Base-by-base conservation (phyloP, 257 asterid species). In the Mentha longifolia region DNA sequence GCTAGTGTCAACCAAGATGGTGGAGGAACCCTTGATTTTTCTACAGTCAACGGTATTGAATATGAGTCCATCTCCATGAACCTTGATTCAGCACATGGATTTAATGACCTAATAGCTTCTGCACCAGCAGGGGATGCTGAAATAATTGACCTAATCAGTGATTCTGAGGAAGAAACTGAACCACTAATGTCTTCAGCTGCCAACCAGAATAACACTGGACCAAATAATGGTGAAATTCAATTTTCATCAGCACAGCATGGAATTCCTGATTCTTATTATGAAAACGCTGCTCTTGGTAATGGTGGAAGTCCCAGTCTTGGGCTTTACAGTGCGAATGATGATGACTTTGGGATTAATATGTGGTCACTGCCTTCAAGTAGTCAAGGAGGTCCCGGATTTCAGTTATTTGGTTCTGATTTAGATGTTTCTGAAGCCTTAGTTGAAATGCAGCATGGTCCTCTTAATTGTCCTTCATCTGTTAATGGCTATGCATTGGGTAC, bases 1-100 rank as follows among this genome's bases (percentile, higher is more conserved):
- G 80, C 79, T 59, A 95, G 98, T 76, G 96, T 95, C 67, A 92
- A 95, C 81, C 99, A 90, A 77, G 93, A 83, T 80, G 95, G 87
- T 61, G 89, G 78, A 31, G 91, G 79, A 41, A 82, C 86, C 80
- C 78, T 85, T 13, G 99, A 89, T 57, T 80, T 84, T 59, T 76
- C 92, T 35, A 75, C 91, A 43, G 73, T 74, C 45, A 88, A 86
- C 30, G 94, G 96, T 49, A 70, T 83, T 33, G 99, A 92, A 51
- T 86, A 84, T 73, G 95, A 92, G 65, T 86, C 98, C n/a, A 68
- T 87, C 33, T 78, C 98, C 70, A 70, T 83, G 74, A 85, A 85
- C 74, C 60, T 87, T 5, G 88, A 89, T 19, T 77, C 84, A 62
- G 31, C 81, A 22, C 79, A 57, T 64, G 87, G 79, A 62, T 84